Evolutionary conservation across 192 early-diverging fungal genomes (phyloP), one percentile per base, ranked within the genome.

Genomic region (Coemansia sp.): DNA sequence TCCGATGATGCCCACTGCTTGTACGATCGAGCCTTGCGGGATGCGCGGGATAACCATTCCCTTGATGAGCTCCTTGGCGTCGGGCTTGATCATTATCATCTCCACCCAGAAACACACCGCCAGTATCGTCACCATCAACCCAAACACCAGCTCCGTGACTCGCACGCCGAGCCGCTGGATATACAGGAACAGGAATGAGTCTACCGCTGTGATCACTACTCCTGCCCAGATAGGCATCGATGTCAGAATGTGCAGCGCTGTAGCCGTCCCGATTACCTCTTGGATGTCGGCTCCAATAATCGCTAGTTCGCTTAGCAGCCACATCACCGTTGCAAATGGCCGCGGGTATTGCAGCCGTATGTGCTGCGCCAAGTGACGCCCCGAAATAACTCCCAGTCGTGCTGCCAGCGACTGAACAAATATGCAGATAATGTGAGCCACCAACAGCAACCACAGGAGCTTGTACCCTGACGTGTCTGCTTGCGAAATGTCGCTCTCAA

Each of bases 251-350:
- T 93, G 90, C 47, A 97, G 65, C 8, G 92, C 93, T 50, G 95
- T 96, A 1, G 94, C 94, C 4, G 94, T 94, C 9, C 95, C 95
- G 44, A 97, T 88, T 21, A 97, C 93, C 69, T 91, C 90, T 62
- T 91, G 90, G 39, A 91, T 89, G 63, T 91, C 90, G 1, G 88
- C 87, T 1, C 89, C 89, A 30, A 91, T 89, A 35, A 91, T 91
- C 4, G 89, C 90, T n/a, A 88, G 67, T 43, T 91, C 87, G 19
- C 79, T 87, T 47, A 90, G 84, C 32, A 84, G 14, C 87, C 88
- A 91, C 19, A 91, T 76, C 58, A 86, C 50, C 1, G 65, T 68
- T 4, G 86, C 77, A 35, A 82, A 65, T 1, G 76, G 72, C 39
- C 77, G 76, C 63, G 78, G 84, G 49, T 91, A 91, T 46, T 78